Evolutionary conservation across 305 asterid genomes (phyloP).

Genomic region (Striga hermonthica): DNA sequence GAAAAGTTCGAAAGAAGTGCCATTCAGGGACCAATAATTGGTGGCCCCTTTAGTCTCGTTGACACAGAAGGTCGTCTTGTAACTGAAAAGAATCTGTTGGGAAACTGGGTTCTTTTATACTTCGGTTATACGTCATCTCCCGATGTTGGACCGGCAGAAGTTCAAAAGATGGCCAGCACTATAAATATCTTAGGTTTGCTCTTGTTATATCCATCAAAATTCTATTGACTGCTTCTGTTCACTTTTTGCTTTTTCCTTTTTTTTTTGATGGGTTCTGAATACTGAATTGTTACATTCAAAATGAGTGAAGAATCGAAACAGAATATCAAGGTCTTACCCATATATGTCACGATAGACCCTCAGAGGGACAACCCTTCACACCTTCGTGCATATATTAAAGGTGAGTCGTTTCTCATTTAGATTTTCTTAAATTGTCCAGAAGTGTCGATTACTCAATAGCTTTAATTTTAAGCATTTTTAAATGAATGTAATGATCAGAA

Average conservation of each 20-base stretch:
- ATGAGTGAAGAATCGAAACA: conserved; percentile 57
- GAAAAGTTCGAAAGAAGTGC: conserved; percentile 80
- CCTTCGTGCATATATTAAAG: conserved; percentile 75
- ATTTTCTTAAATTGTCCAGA: conserved; percentile 22
- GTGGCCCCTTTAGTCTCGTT: conserved; percentile 81
- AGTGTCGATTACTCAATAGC: background rate
- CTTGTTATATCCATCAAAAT: conserved; percentile 17
- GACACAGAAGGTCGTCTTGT: conserved; percentile 59
- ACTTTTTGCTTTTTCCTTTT: conserved; percentile 27
- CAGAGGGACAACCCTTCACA: conserved; percentile 90
- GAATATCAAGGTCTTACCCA: conserved; percentile 68
- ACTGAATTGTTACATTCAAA: conserved; percentile 32
- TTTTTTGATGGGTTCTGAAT: conserved; percentile 16
- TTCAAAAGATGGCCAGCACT: conserved; percentile 77
- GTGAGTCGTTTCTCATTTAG: conserved; percentile 38
- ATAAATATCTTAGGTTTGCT: conserved; percentile 59
- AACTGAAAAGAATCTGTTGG: conserved; percentile 70
- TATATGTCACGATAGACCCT: conserved; percentile 95
- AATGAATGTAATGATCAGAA: no score
- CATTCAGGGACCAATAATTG: conserved; percentile 77
- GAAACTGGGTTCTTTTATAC: conserved; percentile 85
- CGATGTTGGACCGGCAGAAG: conserved; percentile 93
- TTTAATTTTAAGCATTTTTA: background rate
- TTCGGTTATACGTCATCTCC: conserved; percentile 96
- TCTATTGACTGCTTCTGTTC: no score